Base-by-base conservation (phyloP, 768 basidiomycete species). In the Russula dissimulans region DNA sequence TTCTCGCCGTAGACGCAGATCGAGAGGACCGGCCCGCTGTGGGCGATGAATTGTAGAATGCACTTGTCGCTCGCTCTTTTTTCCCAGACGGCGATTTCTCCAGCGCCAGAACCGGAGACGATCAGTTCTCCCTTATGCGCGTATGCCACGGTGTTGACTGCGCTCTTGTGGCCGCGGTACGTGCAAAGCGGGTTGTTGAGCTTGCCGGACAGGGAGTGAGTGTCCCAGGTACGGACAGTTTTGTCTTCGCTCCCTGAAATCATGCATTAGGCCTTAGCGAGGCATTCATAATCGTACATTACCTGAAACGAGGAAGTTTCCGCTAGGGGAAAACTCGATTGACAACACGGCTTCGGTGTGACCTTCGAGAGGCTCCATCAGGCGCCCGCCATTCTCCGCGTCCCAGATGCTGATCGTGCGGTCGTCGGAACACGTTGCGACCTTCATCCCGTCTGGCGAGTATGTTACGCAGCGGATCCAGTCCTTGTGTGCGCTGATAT, bases 151-250 rank as follows among this genome's bases (percentile, higher is more conserved):
- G 48, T 34, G 26, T 57, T 51, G 39, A 61, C 56, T 11, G 60
- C 42, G 49, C 48, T 32, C 5, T n/a, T 45, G 72, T 69, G 26
- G 78, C 62, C 61, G 32, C 4, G 32, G 32, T 59, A 59, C 1
- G 32, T 42, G 8, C 36, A 31, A 12, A 48, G 45, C 2, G 45
- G 57, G 17, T 50, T 57, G 43, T 44, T 38, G 31, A 58, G 42
- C 32, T 43, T 45, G 34, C 18, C 31, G 57, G 38, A 44, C 15
- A 34, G 15, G 15, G 57, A 42, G 11, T 29, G 43, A 45, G 49
- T 32, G 39, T 52, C 57, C 57, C 57, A 59, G 0, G 57, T 34
- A n/a, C 43, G 50, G 14, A 62, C 32, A 0, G 61, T 62, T 3
- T 9, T 8, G 32, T 62, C 61, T 11, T 32, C 15, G 32, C 38